These are phyloP conservation scores for Phytophthora hybrid DNA, from an alignment of 352 stramenopile species.

Conservation along the genomic window DNA sequence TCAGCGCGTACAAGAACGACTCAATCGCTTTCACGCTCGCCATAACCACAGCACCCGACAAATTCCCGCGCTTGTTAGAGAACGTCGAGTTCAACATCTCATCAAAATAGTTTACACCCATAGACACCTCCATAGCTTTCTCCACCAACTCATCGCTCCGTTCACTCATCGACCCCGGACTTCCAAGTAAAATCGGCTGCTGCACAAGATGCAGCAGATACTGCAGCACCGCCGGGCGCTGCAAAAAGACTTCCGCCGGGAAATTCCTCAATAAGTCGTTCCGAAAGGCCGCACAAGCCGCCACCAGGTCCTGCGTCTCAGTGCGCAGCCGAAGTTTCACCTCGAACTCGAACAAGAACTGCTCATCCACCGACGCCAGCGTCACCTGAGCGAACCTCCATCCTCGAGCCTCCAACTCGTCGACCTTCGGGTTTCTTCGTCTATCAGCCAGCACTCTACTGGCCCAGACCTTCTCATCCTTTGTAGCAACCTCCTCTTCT, in stretches of 20 bases:
- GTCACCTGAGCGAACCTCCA: constrained; percentile 68
- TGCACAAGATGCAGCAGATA: constrained; percentile 73
- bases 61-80: constrained; percentile 56
- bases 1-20: constrained; percentile 58
- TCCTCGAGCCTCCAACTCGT: constrained; percentile 44
- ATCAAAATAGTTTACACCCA: constrained; percentile 84
- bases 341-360: constrained; percentile 84
- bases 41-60: constrained; percentile 60
- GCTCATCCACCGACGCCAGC: constrained; percentile 69
- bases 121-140: constrained; percentile 38
- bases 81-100: constrained; percentile 54
- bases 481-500: no score
- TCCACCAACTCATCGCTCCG: constrained; percentile 16
- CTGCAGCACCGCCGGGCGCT: constrained; percentile 63
- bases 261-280: constrained; percentile 72
- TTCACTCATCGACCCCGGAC: neutral
- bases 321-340: constrained; percentile 71
- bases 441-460: constrained; percentile 4
- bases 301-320: constrained; percentile 56
- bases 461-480: neutral
- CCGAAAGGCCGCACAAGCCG: constrained; percentile 57
- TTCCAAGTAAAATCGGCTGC: constrained; percentile 59
- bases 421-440: constrained; percentile 21
- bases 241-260: constrained; percentile 73
- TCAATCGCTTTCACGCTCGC: constrained; percentile 73